A percentile compares a stretch with the other conserved stretches of the same genome.
Evolutionary conservation across 2,329 filamentous ascomycete species (phyloP).

Genomic region (Geoglossum cookeanum): DNA sequence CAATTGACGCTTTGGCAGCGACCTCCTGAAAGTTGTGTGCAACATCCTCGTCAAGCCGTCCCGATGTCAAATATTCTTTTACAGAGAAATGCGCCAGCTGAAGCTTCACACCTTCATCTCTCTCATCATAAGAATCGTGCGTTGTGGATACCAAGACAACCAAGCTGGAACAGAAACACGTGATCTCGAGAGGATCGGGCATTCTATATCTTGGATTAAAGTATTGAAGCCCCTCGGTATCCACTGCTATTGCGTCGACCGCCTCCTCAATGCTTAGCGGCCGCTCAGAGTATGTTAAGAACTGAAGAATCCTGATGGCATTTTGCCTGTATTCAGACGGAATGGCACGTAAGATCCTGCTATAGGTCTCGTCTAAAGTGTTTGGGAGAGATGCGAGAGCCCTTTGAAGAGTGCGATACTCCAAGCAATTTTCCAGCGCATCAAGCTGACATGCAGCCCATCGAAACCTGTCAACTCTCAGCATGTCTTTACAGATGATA

Average conservation of each 20-base stretch:
- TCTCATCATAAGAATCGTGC: constrained; percentile 5
- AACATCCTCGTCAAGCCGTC: background rate
- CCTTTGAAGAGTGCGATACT: constrained; percentile 1
- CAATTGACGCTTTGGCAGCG: constrained; percentile 8
- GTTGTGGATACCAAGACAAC: constrained; percentile 8
- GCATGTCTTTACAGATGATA: background rate
- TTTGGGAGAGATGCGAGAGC: constrained; percentile 4
- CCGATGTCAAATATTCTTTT: background rate
- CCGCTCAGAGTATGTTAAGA: background rate
- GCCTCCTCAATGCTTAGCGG: constrained; percentile 12
- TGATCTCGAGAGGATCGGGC: constrained; percentile 12
- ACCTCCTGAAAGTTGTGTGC: constrained; percentile 3
- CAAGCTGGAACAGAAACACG: constrained; percentile 13
- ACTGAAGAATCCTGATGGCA: background rate
- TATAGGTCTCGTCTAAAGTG: constrained; percentile 8
- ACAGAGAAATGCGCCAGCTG: constrained; percentile 1
- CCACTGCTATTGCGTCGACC: constrained; percentile 15
- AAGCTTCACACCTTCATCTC: constrained; percentile 10
- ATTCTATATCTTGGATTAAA: constrained; percentile 15
- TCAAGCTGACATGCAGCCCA: constrained; percentile 9
- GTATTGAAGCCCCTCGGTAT: constrained; percentile 7
- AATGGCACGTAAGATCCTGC: constrained; percentile 5
- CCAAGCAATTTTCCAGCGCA: constrained; percentile 5
- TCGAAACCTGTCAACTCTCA: constrained; percentile 6
- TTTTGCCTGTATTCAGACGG: background rate